Conservation (phyloP, 139 green algal genomes). For the Chlamydomonas sp. region DNA sequence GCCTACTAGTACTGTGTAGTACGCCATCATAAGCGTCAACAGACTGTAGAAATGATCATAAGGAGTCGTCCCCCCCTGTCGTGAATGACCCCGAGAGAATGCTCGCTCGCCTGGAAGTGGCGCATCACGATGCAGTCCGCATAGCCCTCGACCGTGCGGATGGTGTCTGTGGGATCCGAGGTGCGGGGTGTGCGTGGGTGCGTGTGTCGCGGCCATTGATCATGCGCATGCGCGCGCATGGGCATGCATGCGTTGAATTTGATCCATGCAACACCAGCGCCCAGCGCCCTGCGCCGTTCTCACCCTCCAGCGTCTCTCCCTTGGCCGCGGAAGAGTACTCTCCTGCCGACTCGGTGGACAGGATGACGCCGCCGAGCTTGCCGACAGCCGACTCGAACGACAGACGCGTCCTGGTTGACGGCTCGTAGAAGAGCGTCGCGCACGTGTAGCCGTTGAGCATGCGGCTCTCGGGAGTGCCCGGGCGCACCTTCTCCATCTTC, state of each 20-base stretch:
- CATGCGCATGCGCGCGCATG: no score
- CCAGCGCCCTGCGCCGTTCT: no score
- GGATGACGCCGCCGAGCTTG: slow-evolving; percentile 80
- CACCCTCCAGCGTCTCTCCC: slow-evolving; percentile 93
- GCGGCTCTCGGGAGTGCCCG: slow-evolving; percentile 45
- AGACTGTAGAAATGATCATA: no score
- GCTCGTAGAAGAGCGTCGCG: slow-evolving; percentile 99
- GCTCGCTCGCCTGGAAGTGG: slow-evolving; percentile 90
- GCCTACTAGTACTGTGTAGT: no score
- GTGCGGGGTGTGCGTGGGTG: background rate
- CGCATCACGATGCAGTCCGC: slow-evolving; percentile 93
- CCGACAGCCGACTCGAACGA: slow-evolving; percentile 96
- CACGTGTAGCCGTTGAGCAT: slow-evolving; percentile 87
- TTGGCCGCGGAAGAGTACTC: slow-evolving; percentile 98
- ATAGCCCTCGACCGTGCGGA: slow-evolving; percentile 94
- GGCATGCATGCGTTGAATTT: no score
- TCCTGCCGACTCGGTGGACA: slow-evolving; percentile 92
- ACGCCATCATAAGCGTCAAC: no score
- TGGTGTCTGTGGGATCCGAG: slow-evolving; percentile 93
- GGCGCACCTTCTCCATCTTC: slow-evolving; percentile 65
- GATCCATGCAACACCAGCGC: no score
- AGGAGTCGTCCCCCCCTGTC: no score
- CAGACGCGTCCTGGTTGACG: slow-evolving; percentile 94
- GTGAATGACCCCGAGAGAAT: no score
- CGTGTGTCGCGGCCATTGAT: no score